Conservation (phyloP, 371 early-diverging fungal genomes). For the Mucor indicus region DNA sequence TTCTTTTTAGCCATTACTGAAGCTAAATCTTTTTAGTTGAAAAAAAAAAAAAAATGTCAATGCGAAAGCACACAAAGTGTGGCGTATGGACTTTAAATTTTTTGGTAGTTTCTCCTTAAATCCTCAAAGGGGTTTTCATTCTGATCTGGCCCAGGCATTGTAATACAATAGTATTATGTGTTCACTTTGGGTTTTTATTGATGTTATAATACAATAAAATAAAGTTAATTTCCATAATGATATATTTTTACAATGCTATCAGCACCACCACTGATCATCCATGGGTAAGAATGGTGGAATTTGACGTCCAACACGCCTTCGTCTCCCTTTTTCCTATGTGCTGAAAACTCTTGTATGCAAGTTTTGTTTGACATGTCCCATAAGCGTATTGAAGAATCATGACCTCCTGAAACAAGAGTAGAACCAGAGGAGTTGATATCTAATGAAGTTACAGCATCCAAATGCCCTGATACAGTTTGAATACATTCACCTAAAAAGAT, state of each 20-base stretch:
- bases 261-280: slow-evolving; percentile 77
- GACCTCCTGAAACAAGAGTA: slow-evolving; percentile 74
- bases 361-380: slow-evolving; percentile 71
- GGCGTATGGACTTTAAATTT: no score
- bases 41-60: background rate
- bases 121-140: no score
- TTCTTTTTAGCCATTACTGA: slow-evolving; percentile 22
- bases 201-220: no score
- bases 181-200: no score
- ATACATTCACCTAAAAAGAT: slow-evolving; percentile 64
- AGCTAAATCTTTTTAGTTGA: background rate
- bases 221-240: slow-evolving; percentile 39
- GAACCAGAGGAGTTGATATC: slow-evolving; percentile 72
- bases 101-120: no score
- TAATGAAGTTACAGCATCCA: slow-evolving; percentile 67
- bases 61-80: background rate
- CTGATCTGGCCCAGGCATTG: no score
- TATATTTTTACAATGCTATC: slow-evolving; percentile 71
- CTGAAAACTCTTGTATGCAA: slow-evolving; percentile 77
- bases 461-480: slow-evolving; percentile 66
- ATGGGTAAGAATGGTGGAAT: slow-evolving; percentile 62
- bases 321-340: slow-evolving; percentile 74
- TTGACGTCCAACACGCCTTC: slow-evolving; percentile 74
- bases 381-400: slow-evolving; percentile 78
- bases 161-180: no score